These are phyloP conservation scores for Claviceps maximensis DNA, from an alignment of 2,329 filamentous ascomycete genomes.

Conservation along the genomic window DNA sequence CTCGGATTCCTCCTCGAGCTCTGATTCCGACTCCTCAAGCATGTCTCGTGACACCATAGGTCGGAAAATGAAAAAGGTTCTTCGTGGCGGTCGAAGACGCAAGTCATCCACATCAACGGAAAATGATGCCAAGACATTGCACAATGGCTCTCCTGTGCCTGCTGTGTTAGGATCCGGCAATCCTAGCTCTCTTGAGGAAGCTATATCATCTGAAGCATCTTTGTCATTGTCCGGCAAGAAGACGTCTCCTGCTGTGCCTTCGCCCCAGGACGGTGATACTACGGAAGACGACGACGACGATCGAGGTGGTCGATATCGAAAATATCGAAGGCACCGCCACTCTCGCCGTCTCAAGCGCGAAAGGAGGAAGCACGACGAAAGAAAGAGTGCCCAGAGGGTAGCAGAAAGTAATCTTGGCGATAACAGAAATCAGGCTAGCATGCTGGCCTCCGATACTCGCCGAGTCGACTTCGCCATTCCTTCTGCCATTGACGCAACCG, in stretches of 20 bases:
- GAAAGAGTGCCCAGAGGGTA: constrained; percentile 26
- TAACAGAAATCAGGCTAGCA: constrained; percentile 16
- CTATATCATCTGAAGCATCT: constrained; percentile 24
- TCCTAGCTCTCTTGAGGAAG: constrained; percentile 23
- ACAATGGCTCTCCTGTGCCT: constrained; percentile 29
- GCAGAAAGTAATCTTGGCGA: constrained; percentile 5
- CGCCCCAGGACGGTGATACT: constrained; percentile 29
- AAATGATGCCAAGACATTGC: constrained; percentile 17
- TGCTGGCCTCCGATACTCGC: constrained; percentile 23
- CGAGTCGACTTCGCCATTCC: constrained; percentile 45
- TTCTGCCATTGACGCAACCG: constrained; percentile 7
- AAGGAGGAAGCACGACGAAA: constrained; percentile 26
- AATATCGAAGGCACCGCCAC: constrained; percentile 21
- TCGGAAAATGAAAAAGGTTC: constrained; percentile 61
- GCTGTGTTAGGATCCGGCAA: constrained; percentile 22
- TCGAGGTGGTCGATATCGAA: constrained; percentile 20
- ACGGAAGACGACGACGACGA: constrained; percentile 37
- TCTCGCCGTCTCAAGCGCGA: constrained; percentile 20
- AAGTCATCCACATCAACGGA: constrained; percentile 69
- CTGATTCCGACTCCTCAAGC: constrained; percentile 54
- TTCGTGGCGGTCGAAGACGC: constrained; percentile 55
- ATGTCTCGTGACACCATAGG: constrained; percentile 49
- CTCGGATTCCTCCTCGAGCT: constrained; percentile 42
- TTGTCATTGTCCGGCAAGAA: constrained; percentile 21
- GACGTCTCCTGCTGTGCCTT: constrained; percentile 23